Evolutionary conservation across 371 early-diverging fungal species (phyloP), one percentile per base, ranked within the genome.

Genomic region (Haplosporangium sp.): DNA sequence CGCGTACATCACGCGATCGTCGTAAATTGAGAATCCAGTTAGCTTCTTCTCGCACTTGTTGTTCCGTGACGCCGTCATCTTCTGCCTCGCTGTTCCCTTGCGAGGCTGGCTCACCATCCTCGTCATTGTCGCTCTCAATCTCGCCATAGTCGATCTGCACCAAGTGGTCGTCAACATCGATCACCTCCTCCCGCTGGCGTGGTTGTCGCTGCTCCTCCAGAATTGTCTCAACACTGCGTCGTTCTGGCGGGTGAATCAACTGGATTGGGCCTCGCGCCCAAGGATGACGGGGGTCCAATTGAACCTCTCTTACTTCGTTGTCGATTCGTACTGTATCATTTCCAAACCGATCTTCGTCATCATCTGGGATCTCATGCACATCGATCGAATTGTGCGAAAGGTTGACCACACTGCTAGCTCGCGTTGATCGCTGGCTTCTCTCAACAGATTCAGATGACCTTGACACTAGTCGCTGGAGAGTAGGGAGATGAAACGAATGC

Each of bases 81-180:
- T 74, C 69, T 6, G 63, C 66, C 2, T 53, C 67, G 5, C 55
- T 68, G 0, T 52, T 58, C 4, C 60, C 72, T 2, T 69, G 64
- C 9, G 65, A 47, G 6, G 55, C 69, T 16, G 6, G 20, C 2
- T 29, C 46, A 37, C 67, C 70, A n/a, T 66, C 76, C 45, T 69
- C 69, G 14, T 80, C 83, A 56, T 65, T 71, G 18, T 81, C 81
- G 48, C 74, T 76, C 38, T 69, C 73, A 21, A 65, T 14, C 11
- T 77, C 60, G 3, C 43, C 72, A 23, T 52, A 68, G 20, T 74
- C 69, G 47, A 68, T 60, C 29, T 63, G 64, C 5, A 61, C 18
- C 41, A 68, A 16, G 42, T 64, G 65, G 42, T 74, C 74, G 9
- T 74, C 74, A 14, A 69, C 42, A 38, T 64, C 53, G 2, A 61